These are phyloP conservation scores for Barnettozyma sucrosica DNA, from an alignment of 805 yeast species.

Conservation along the genomic window DNA sequence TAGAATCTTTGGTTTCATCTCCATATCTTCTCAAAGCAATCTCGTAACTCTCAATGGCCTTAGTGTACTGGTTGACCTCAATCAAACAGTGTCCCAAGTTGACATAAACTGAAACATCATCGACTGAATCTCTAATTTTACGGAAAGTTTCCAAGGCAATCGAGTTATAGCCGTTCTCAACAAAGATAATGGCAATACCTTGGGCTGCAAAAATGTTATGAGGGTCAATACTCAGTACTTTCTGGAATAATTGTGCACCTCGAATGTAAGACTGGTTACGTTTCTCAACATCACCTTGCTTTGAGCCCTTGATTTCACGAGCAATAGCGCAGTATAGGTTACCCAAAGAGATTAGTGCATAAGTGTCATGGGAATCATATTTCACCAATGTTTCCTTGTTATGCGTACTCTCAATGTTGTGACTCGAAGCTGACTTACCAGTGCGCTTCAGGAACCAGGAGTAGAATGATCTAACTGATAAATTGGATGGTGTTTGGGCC, in stretches of 20 bases:
- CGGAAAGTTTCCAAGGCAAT: constrained; percentile 82
- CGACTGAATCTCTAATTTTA: constrained; percentile 83
- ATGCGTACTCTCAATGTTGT: constrained; percentile 64
- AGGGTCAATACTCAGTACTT: constrained; percentile 79
- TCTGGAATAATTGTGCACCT: constrained; percentile 89
- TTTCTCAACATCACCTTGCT: constrained; percentile 47
- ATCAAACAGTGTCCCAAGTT: constrained; percentile 84
- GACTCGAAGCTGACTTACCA: constrained; percentile 33
- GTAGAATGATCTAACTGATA: constrained; percentile 85
- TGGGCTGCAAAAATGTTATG: constrained; percentile 94
- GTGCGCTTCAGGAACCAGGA: constrained; percentile 80
- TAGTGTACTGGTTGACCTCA: constrained; percentile 75
- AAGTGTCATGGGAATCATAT: constrained; percentile 80
- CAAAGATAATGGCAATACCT: constrained; percentile 90
- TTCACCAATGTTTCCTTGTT: constrained; percentile 81
- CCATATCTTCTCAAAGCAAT: constrained; percentile 63
- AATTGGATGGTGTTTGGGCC: constrained; percentile 46
- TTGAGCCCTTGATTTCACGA: constrained; percentile 53
- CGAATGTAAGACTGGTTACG: constrained; percentile 71
- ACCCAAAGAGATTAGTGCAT: constrained; percentile 85
- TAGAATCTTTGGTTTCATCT: constrained; percentile 57
- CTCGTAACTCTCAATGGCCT: constrained; percentile 86
- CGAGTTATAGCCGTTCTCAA: constrained; percentile 70
- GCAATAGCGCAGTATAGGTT: constrained; percentile 82
- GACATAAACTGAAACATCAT: constrained; percentile 75